Evolutionary conservation across 129 eudicot genomes (phyloP).

Genomic region (Helichrysum umbraculigerum): DNA sequence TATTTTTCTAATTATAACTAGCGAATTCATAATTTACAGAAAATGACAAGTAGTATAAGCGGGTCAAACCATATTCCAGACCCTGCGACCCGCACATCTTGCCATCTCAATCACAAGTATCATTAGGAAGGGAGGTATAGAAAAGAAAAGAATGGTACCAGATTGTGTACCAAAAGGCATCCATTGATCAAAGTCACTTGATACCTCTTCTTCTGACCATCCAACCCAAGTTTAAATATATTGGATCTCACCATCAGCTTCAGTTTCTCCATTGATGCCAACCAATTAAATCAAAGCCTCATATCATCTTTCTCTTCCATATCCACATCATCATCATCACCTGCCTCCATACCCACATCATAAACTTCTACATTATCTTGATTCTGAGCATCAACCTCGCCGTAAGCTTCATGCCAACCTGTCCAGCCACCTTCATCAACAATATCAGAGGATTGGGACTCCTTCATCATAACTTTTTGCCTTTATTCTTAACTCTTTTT

Average conservation of each 20-base stretch:
- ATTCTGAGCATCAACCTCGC: slow-evolving; percentile 28
- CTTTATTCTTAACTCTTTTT: slow-evolving; percentile 87
- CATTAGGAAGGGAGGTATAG: slow-evolving; percentile 11
- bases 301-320: slow-evolving; percentile 61
- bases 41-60: not conserved
- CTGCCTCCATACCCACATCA: slow-evolving; percentile 46
- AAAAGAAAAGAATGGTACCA: slow-evolving; percentile 41
- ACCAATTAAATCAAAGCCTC: slow-evolving; percentile 78
- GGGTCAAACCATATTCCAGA: not conserved
- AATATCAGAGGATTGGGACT: slow-evolving; percentile 34
- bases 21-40: not conserved
- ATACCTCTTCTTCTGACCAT: slow-evolving; percentile 85
- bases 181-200: slow-evolving; percentile 75
- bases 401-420: slow-evolving; percentile 77
- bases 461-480: slow-evolving; percentile 56
- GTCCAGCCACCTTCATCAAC: slow-evolving; percentile 95
- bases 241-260: slow-evolving; percentile 63
- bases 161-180: slow-evolving; percentile 69
- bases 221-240: slow-evolving; percentile 69
- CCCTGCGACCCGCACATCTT: not conserved
- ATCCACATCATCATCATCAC: slow-evolving; percentile 47
- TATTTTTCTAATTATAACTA: not conserved
- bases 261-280: slow-evolving; percentile 74
- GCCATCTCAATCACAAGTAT: slow-evolving; percentile 12
- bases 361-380: slow-evolving; percentile 23